Base-by-base conservation (phyloP, 2,329 filamentous ascomycete species). In the Ceratocystis cubensis region DNA sequence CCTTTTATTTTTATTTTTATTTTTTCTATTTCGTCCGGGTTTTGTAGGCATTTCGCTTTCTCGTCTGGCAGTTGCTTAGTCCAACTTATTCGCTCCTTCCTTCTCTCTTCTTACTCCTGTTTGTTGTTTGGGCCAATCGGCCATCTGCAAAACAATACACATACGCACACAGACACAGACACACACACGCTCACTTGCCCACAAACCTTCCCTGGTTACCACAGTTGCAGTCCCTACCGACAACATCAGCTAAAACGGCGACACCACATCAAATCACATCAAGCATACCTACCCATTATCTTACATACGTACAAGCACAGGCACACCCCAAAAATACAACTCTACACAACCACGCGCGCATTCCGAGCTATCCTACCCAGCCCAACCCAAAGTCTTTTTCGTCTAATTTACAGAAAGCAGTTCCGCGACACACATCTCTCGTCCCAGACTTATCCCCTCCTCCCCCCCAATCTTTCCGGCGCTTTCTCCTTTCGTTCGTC, bases 41-140 rank as follows among this genome's bases (percentile, higher is more conserved):
- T 15, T 33, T n/a, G 53, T n/a, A 7, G 13, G 7, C 13, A 17
- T 7, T 37, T n/a, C 28, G 56, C 13, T 37, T 59, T 33, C 56
- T 7, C 30, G 8, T 59, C 13, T 59, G 56, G 56, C 56, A 59
- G 56, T 59, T 59, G 56, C 56, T 59, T 59, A 59, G 56, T 37
- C 33, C 7, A 37, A 59, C 28, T 20, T 37, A 20, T 37, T 59
- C 56, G 56, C n/a, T 37, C 56, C 56, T 59, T 33, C 56, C 53
- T 33, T 59, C 17, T 5, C 48, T 59, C 33, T 59, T 33, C 28
- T 59, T 59, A 15, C 53, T 37, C 10, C 37, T 15, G 37, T 5
- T 15, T 41, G 56, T 59, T 59, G 56, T 37, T n/a, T 28, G 28
- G 8, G 28, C 56, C 56, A 59, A 59, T 59, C 22, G 28, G 5